phyloP scores from a whole-genome alignment of 2,329 filamentous ascomycete genomes.

The Talaromyces sp. region DNA sequence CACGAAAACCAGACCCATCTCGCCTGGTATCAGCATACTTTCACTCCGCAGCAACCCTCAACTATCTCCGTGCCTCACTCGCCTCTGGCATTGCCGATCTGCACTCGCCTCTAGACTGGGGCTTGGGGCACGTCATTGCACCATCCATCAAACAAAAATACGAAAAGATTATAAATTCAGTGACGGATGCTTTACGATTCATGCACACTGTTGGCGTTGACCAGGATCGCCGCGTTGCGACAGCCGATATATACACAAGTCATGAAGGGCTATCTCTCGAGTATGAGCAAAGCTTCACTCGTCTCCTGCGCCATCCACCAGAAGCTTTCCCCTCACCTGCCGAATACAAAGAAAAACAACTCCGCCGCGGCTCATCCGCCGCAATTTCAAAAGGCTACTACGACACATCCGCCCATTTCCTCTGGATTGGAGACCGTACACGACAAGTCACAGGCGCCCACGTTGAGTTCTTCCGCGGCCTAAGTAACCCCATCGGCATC shows the following conservation, averaged over 20 bases:
- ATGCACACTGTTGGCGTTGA: slow-evolving; percentile 91
- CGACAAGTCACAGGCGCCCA: slow-evolving; percentile 90
- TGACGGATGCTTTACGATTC: slow-evolving; percentile 89
- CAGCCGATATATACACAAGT: slow-evolving; percentile 90
- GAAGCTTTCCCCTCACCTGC: slow-evolving; percentile 33
- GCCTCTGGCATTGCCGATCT: slow-evolving; percentile 88
- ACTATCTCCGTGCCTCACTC: slow-evolving; percentile 82
- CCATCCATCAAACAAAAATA: slow-evolving; percentile 82
- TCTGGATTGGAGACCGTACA: slow-evolving; percentile 98
- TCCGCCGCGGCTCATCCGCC: slow-evolving; percentile 26
- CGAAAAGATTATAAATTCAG: slow-evolving; percentile 74
- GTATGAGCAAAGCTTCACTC: slow-evolving; percentile 86
- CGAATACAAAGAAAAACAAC: slow-evolving; percentile 23
- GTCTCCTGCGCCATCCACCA: slow-evolving; percentile 65
- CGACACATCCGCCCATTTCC: slow-evolving; percentile 91
- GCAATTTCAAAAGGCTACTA: slow-evolving; percentile 66
- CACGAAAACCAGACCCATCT: slow-evolving; percentile 75
- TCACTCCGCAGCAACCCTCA: slow-evolving; percentile 89
- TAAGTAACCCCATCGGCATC: slow-evolving; percentile 93
- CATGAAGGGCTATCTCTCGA: slow-evolving; percentile 93
- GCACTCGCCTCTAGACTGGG: slow-evolving; percentile 92
- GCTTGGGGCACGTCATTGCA: slow-evolving; percentile 84
- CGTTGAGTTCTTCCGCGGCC: slow-evolving; percentile 94
- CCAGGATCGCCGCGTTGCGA: slow-evolving; percentile 77
- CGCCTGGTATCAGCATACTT: slow-evolving; percentile 90